Percentiles rank a stretch among this genome's conserved stretches.
These are phyloP conservation scores for Coemansia asiatica DNA, from an alignment of 192 early-diverging fungal species.

Conservation along the genomic window DNA sequence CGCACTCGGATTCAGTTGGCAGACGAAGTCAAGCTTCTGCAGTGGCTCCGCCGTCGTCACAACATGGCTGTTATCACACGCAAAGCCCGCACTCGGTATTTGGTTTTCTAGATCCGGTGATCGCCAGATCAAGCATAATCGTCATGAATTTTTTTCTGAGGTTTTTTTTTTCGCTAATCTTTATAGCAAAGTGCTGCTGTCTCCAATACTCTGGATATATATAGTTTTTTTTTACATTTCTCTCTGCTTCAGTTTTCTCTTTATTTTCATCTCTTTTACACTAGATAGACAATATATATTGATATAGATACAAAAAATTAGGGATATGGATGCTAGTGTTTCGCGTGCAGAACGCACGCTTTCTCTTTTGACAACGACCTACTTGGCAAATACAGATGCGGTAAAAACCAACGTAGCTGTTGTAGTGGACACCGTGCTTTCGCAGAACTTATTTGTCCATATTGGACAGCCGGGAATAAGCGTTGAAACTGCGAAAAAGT, in stretches of 20 bases:
- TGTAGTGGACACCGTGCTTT: conserved; percentile 42
- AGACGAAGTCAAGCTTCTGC: conserved; percentile 48
- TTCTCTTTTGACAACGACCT: conserved; percentile 43
- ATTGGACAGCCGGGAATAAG: conserved; percentile 10
- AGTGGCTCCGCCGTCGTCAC: conserved; percentile 52
- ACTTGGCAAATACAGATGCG: conserved; percentile 42
- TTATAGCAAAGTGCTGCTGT: no score
- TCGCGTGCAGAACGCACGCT: conserved; percentile 49
- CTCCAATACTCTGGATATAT: no score
- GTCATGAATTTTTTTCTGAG: not conserved
- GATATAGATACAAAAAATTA: not conserved
- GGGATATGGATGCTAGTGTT: conserved; percentile 36
- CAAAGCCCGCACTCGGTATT: conserved; percentile 28
- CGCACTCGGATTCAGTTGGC: conserved; percentile 38
- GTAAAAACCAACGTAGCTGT: conserved; percentile 30
- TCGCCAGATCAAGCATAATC: conserved; percentile 13
- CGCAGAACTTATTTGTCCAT: conserved; percentile 42
- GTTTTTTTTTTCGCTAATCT: not conserved
- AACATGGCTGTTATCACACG: conserved; percentile 43
- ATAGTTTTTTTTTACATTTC: conserved; percentile 1
- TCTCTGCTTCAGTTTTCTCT: conserved; percentile 4
- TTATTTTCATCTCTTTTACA: not conserved
- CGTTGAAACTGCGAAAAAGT: conserved; percentile 28
- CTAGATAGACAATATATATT: not conserved
- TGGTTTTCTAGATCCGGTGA: conserved; percentile 23